These are phyloP conservation scores for button mushroom (Agaricus bisporus) DNA, from an alignment of 768 basidiomycete genomes.

Conservation along the genomic window DNA sequence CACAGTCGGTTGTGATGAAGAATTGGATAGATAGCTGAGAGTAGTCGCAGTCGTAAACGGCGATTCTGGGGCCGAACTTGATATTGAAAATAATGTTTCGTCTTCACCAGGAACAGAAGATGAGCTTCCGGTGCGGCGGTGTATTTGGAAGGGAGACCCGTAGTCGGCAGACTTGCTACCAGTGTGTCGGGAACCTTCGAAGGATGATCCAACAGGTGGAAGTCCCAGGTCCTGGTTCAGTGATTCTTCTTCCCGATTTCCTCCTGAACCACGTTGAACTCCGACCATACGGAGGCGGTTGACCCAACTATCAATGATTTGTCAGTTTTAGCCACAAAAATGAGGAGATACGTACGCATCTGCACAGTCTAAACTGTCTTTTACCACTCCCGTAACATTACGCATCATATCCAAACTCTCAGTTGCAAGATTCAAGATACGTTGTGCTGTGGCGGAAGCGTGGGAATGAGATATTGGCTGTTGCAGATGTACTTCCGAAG, in stretches of 20 bases:
- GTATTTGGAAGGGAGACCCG: conserved; percentile 7
- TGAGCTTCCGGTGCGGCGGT: conserved; percentile 14
- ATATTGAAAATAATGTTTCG: conserved; percentile 21
- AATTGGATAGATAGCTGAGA: conserved; percentile 2
- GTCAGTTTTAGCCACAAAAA: conserved; percentile 11
- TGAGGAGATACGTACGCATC: conserved; percentile 55
- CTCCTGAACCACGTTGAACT: conserved; percentile 46
- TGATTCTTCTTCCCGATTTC: conserved; percentile 16
- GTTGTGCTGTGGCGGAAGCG: conserved; percentile 70
- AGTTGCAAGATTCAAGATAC: conserved; percentile 77
- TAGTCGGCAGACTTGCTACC: neutral
- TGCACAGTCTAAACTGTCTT: conserved; percentile 81
- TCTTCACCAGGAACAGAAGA: conserved; percentile 18
- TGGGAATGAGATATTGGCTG: conserved; percentile 36
- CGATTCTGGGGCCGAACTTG: conserved; percentile 15
- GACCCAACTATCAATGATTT: conserved; percentile 56
- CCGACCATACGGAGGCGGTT: conserved; percentile 75
- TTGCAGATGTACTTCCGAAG: neutral
- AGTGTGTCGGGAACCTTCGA: neutral
- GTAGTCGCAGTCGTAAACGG: conserved; percentile 22
- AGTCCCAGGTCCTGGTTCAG: neutral
- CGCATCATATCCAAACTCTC: conserved; percentile 93
- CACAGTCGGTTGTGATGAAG: neutral
- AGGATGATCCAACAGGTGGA: neutral
- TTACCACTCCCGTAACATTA: conserved; percentile 81